These are phyloP conservation scores for Nectriaceae sp. DNA, from an alignment of 2,329 filamentous ascomycete species.

Conservation along the genomic window DNA sequence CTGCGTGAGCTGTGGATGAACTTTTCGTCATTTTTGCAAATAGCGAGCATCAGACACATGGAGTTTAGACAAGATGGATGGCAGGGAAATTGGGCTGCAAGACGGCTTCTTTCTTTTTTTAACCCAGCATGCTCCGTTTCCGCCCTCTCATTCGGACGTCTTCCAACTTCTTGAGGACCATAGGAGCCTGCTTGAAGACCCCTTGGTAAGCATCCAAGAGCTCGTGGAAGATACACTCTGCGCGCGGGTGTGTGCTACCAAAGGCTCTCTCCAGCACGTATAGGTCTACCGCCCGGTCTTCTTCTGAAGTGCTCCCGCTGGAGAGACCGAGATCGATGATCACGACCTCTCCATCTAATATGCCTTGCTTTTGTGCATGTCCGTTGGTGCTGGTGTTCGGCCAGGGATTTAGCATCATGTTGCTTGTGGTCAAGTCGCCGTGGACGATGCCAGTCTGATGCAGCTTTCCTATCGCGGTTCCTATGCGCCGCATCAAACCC, in stretches of 20 bases:
- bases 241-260: conserved; percentile 87
- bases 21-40: conserved; percentile 22
- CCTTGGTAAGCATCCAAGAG: conserved; percentile 74
- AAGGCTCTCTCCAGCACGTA: conserved; percentile 96
- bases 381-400: conserved; percentile 20
- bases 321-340: conserved; percentile 95
- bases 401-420: conserved; percentile 73
- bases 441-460: conserved; percentile 88
- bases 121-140: conserved; percentile 97
- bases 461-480: conserved; percentile 69
- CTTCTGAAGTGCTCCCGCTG: conserved; percentile 76
- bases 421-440: conserved; percentile 95
- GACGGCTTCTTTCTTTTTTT: conserved; percentile 22
- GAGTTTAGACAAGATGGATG: conserved; percentile 27
- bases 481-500: conserved; percentile 70
- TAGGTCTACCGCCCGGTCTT: conserved; percentile 92
- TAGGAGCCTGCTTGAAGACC: conserved; percentile 72
- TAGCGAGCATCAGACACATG: conserved; percentile 37
- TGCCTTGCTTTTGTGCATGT: conserved; percentile 19
- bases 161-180: conserved; percentile 79
- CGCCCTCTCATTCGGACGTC: conserved; percentile 91
- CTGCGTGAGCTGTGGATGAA: conserved; percentile 8
- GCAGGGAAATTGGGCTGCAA: conserved; percentile 27
- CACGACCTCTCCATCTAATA: conserved; percentile 72
- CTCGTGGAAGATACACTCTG: conserved; percentile 73